Base-by-base conservation (phyloP, 805 yeast genomes). In the Kuraishia hungarica region DNA sequence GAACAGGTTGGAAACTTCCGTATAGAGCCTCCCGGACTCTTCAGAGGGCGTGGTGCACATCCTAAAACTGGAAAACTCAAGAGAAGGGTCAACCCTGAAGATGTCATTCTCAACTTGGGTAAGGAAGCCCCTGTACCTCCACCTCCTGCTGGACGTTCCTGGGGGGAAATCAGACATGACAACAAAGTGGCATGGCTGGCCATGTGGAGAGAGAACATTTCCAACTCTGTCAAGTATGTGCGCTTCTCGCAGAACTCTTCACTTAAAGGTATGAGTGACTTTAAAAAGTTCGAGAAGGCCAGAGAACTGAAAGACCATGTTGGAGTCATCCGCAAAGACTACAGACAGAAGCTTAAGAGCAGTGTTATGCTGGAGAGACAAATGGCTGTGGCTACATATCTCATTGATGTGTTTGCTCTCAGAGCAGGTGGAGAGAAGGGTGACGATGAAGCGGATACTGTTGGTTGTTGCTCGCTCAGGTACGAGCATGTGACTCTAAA, bases 391-490 rank as follows among this genome's bases (percentile, higher is more conserved):
- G 97, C 97, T 2, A 89, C 93, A 51, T 93, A 93, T 69, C 77
- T 93, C 51, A 92, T 93, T 65, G 98, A 93, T 73, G 83, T 86
- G 2, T 85, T 93, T 64, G 98, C 98, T 0, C 78, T 93, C 60
- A 88, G 98, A 86, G 97, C 97, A 1, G 97, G 97, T 67, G 97
- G 97, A 63, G 97, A 93, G 70, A 93, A 93, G 68, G 87, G 93
- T 11, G 98, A 93, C 2, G 98, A 93, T 61, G 97, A 92, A 67
- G 98, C 98, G 2, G 98, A 93, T 67, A 93, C 98, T 1, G 98
- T 93, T 50, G 98, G 98, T 50, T 93, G 98, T 71, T 93, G 98
- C 72, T 92, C 97, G 1, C 78, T 93, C 61, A 76, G 98, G 64
- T 92, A 74, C 65, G 98, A 92, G 67, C 98, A 92, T 70, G 80